Evolutionary conservation across 2,329 filamentous ascomycete species (phyloP), one percentile per base, ranked within the genome.

Genomic region (Tympanopsis confertula): DNA sequence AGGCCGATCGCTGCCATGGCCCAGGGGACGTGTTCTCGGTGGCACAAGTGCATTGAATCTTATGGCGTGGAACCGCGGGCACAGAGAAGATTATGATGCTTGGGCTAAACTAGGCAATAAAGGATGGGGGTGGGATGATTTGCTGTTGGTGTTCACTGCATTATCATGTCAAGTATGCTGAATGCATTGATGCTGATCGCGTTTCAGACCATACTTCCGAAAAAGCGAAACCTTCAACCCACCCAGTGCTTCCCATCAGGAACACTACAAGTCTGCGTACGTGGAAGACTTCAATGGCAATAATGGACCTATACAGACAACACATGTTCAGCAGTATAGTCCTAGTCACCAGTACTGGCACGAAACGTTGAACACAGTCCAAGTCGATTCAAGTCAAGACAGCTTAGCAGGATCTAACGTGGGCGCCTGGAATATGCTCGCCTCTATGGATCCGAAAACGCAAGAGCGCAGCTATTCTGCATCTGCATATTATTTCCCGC

Each of bases 21-120:
- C 35, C n/a, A 49, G 37, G 52, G 14, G 52, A 19, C 47, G 48
- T 7, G 55, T 49, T 3, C 44, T 59, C 1, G 55, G 55, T 12
- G 55, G 56, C 5, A 46, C 50, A 13, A 56, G 50, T 14, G 45
- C 53, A 5, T 47, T 58, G 37, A 56, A 57, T 35, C 50, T 47
- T 18, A 52, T 54, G 47, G 44, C 53, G n/a, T 57, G 46, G 44
- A 51, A 50, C 38, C 60, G 66, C 20, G 68, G 61, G 5, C 60
- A 56, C 36, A 54, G 48, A 24, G 58, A 58, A 24, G 69, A 74
- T 33, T 69, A 71, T 35, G 66, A 79, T 50, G 63, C 62, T 0
- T 80, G 74, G 74, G 66, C 65, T 35, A 52, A 58, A 20, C 52
- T 80, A 7, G 74, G 74, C 0, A 79, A 78, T 44, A 39, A 45